These are phyloP conservation scores for Schizophyllum amplum DNA, from an alignment of 1,284 basidiomycete species.

Conservation along the genomic window DNA sequence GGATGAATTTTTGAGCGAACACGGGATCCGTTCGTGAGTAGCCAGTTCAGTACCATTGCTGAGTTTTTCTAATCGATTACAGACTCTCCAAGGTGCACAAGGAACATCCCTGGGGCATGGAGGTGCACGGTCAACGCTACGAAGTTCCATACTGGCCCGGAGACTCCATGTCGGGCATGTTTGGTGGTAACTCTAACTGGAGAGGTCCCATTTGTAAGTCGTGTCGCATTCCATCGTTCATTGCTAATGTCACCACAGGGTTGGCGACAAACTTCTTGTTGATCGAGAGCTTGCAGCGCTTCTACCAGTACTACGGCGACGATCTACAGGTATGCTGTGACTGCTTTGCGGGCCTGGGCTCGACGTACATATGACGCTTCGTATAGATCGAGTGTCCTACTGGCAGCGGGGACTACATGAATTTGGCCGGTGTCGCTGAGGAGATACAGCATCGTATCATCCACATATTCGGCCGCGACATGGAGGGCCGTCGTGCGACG, in stretches of 20 bases:
- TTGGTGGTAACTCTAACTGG: conserved; percentile 98
- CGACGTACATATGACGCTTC: conserved; percentile 1
- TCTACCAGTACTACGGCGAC: conserved; percentile 95
- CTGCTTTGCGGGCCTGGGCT: background rate
- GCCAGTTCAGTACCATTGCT: conserved; percentile 1
- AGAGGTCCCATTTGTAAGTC: conserved; percentile 72
- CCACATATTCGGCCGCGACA: conserved; percentile 90
- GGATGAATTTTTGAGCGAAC: conserved; percentile 90
- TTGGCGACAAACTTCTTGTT: conserved; percentile 92
- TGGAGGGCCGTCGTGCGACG: conserved; percentile 77
- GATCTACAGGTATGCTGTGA: conserved; percentile 49
- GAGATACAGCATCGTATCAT: conserved; percentile 97
- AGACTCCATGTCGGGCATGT: conserved; percentile 95
- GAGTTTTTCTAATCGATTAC: conserved; percentile 1
- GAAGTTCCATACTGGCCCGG: conserved; percentile 97
- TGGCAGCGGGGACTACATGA: conserved; percentile 93
- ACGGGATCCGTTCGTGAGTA: conserved; percentile 89
- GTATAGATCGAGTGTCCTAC: conserved; percentile 85
- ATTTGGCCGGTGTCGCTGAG: conserved; percentile 87
- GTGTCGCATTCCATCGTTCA: background rate
- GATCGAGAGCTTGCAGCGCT: conserved; percentile 90
- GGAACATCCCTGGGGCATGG: conserved; percentile 90
- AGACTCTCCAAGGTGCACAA: conserved; percentile 87
- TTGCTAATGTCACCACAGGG: conserved; percentile 39
- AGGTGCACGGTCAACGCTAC: conserved; percentile 87